Evolutionary conservation across 208 protist species (phyloP).

Genomic region (Vickermania ingenoplastis): DNA sequence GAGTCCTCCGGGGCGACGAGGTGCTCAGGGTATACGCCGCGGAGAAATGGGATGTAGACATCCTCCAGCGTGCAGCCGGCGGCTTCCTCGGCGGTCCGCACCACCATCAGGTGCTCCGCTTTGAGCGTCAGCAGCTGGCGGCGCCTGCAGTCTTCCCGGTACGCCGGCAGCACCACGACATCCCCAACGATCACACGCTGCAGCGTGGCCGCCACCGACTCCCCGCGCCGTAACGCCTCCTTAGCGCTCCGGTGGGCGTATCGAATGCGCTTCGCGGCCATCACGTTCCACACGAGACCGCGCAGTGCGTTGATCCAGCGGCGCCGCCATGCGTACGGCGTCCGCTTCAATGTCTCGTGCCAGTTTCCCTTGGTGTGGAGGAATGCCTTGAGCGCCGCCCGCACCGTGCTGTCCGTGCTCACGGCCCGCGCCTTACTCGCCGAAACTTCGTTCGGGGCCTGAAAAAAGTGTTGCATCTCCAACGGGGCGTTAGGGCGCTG

Average conservation of each 20-base stretch:
- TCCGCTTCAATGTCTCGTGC: constrained; percentile 33
- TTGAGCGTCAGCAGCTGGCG: constrained; percentile 59
- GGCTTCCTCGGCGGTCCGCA: constrained; percentile 33
- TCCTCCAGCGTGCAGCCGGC: constrained; percentile 47
- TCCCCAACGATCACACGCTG: constrained; percentile 52
- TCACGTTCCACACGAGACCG: constrained; percentile 67
- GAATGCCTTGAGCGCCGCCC: constrained; percentile 55
- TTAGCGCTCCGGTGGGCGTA: constrained; percentile 4
- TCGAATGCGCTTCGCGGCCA: constrained; percentile 61
- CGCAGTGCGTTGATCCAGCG: constrained; percentile 76
- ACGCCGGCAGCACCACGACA: constrained; percentile 52
- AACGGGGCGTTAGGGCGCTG: constrained; percentile 45
- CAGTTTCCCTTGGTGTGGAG: constrained; percentile 58
- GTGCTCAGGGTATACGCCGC: constrained; percentile 48
- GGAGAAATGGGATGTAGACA: constrained; percentile 76
- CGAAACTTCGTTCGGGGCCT: constrained; percentile 46
- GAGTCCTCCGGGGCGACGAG: constrained; percentile 49
- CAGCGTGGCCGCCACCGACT: too few species aligned
- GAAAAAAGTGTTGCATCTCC: constrained; percentile 53
- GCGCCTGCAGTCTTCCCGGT: constrained; percentile 40
- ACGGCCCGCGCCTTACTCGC: constrained; percentile 48
- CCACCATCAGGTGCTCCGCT: constrained; percentile 63
- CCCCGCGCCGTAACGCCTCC: constrained; percentile 2
- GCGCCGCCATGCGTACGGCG: constrained; percentile 66
- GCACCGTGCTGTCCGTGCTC: constrained; percentile 54